A percentile compares a stretch with the other conserved stretches of the same genome.
phyloP scores from a whole-genome alignment of 139 green algal genomes.

The Picocystis salinarum region DNA sequence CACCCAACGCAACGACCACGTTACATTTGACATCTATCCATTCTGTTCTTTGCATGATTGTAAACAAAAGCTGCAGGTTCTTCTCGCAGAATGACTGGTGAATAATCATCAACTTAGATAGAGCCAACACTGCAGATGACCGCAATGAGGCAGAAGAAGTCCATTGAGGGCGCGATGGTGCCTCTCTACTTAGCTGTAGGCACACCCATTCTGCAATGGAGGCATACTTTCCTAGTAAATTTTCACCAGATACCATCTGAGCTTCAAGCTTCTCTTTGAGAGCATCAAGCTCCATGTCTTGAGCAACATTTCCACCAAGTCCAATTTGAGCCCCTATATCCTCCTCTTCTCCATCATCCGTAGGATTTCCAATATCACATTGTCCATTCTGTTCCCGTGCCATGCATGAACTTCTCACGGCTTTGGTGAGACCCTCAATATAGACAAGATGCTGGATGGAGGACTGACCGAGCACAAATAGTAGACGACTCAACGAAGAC shows the following conservation, averaged over 20 bases:
- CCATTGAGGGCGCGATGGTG: slow-evolving; percentile 8
- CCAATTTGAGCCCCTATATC: slow-evolving; percentile 25
- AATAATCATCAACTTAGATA: slow-evolving; percentile 78
- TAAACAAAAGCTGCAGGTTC: slow-evolving; percentile 42
- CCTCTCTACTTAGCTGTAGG: slow-evolving; percentile 6
- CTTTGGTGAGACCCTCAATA: slow-evolving; percentile 34
- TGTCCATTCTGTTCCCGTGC: slow-evolving; percentile 6
- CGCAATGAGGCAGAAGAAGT: slow-evolving; percentile 28
- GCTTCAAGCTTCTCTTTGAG: slow-evolving; percentile 29
- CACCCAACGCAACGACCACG: slow-evolving; percentile 65
- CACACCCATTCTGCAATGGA: slow-evolving; percentile 30
- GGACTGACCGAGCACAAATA: slow-evolving; percentile 59
- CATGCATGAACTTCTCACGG: slow-evolving; percentile 17
- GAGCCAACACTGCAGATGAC: slow-evolving; percentile 48
- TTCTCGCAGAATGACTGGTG: slow-evolving; percentile 52
- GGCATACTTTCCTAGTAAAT: slow-evolving; percentile 38
- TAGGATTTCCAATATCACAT: slow-evolving; percentile 21
- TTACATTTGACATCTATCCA: no score
- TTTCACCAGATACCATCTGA: neutral
- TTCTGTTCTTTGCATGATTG: neutral
- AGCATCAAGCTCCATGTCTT: slow-evolving; percentile 50
- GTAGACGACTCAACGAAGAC: slow-evolving; percentile 27
- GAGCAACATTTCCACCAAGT: slow-evolving; percentile 27
- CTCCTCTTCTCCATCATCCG: slow-evolving; percentile 15
- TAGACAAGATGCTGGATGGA: slow-evolving; percentile 61